These are phyloP conservation scores for Pittosporum tobira DNA, from an alignment of 129 eudicot species.

Conservation along the genomic window DNA sequence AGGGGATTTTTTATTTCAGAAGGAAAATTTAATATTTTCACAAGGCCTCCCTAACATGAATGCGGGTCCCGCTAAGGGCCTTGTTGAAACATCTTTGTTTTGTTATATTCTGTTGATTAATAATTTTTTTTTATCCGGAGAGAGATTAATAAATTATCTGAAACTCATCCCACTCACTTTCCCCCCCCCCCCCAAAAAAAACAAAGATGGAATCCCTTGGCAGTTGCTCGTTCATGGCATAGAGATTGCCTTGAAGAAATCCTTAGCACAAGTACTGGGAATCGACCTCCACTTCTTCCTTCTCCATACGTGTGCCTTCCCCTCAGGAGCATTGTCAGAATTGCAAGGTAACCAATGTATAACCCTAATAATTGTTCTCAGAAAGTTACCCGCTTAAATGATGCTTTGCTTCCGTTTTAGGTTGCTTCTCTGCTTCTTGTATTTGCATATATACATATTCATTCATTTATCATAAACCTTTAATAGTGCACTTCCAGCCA, in stretches of 20 bases:
- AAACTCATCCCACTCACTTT: not conserved
- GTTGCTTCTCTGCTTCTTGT: not conserved
- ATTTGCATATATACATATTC: not conserved
- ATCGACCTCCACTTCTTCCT: slow-evolving; percentile 30
- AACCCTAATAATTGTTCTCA: not conserved
- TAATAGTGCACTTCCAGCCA: not conserved
- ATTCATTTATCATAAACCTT: not conserved
- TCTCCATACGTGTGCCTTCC: slow-evolving; percentile 91
- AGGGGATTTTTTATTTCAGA: too few species aligned
- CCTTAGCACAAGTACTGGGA: slow-evolving; percentile 33
- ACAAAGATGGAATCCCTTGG: slow-evolving; percentile 82
- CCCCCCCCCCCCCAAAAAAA: too few species aligned
- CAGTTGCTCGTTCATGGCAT: slow-evolving; percentile 90
- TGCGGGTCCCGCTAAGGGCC: too few species aligned
- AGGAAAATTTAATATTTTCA: too few species aligned
- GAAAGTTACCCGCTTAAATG: not conserved
- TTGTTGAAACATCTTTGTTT: not conserved
- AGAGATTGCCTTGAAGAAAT: slow-evolving; percentile 71
- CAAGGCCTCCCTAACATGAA: too few species aligned
- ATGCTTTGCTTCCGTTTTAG: not conserved
- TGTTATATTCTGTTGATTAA: not conserved
- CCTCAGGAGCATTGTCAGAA: slow-evolving; percentile 70
- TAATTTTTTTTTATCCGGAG: too few species aligned
- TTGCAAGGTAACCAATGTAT: slow-evolving; percentile 53
- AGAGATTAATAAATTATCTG: not conserved